A percentile compares a stretch with the other conserved stretches of the same genome.
Conservation (phyloP, 1,284 basidiomycete species). For the Trichosporon sp. region DNA sequence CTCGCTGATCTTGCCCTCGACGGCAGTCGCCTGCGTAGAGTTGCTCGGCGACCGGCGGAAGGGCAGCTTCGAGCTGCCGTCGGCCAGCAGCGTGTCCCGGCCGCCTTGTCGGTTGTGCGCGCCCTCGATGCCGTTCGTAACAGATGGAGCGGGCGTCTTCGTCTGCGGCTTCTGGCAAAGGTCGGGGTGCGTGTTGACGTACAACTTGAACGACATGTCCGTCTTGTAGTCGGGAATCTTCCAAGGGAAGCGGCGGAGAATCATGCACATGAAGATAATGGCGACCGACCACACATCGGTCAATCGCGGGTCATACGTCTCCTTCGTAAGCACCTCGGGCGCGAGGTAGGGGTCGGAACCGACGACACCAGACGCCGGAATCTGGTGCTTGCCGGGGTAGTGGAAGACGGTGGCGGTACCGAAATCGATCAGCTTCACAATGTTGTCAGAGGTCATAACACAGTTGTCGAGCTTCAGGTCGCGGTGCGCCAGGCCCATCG, state of each 20-base stretch:
- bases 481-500: constrained; percentile 93
- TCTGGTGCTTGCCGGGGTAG: constrained; percentile 82
- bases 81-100: constrained; percentile 27
- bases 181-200: constrained; percentile 87
- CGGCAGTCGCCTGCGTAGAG: constrained; percentile 31
- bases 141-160: constrained; percentile 39
- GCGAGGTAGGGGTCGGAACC: constrained; percentile 98
- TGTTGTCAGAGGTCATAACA: constrained; percentile 89
- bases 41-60: constrained; percentile 30
- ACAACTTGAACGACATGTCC: constrained; percentile 85
- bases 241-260: constrained; percentile 98
- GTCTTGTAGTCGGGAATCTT: constrained; percentile 93
- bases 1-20: constrained; percentile 8
- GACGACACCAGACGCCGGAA: constrained; percentile 82
- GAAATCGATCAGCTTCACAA: constrained; percentile 99
- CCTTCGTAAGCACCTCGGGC: constrained; percentile 79
- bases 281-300: constrained; percentile 98
- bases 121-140: constrained; percentile 29
- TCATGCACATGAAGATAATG: constrained; percentile 99
- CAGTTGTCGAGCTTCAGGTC: constrained; percentile 99
- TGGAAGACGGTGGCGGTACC: constrained; percentile 99
- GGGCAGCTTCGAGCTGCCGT: constrained; percentile 39
- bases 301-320: constrained; percentile 89
- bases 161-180: constrained; percentile 54
- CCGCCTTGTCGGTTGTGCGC: constrained; percentile 16